These are phyloP conservation scores for Digitaria exilis DNA, from an alignment of 202 grass and related monocot genomes.

Conservation along the genomic window DNA sequence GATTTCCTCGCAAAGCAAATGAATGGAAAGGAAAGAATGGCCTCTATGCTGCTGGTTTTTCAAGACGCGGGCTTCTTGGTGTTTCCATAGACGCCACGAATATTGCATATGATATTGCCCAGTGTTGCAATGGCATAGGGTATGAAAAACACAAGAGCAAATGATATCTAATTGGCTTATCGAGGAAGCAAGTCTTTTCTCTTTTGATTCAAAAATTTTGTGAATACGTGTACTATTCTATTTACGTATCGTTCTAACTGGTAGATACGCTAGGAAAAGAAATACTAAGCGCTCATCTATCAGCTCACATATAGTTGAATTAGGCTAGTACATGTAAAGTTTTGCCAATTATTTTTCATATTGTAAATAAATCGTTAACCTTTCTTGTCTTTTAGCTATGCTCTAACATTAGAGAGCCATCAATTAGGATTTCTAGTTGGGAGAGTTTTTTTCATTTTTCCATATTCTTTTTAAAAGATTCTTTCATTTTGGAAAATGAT, in stretches of 20 bases:
- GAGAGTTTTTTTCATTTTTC: neutral
- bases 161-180: neutral
- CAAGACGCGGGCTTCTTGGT: slow-evolving; percentile 63
- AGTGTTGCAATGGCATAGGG: slow-evolving; percentile 32
- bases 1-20: slow-evolving; percentile 66
- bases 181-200: neutral
- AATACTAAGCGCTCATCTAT: slow-evolving; percentile 4
- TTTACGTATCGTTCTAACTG: neutral
- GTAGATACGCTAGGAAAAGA: slow-evolving; percentile 18
- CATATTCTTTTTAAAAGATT: neutral
- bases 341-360: neutral
- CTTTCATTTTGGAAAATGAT: neutral
- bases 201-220: slow-evolving; percentile 11
- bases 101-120: slow-evolving; percentile 54
- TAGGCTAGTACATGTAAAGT: slow-evolving; percentile 41
- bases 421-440: neutral
- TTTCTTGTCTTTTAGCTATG: slow-evolving; percentile 20
- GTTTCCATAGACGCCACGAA: slow-evolving; percentile 69
- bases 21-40: slow-evolving; percentile 81
- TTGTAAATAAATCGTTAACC: slow-evolving; percentile 34
- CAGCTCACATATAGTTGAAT: slow-evolving; percentile 11
- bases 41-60: slow-evolving; percentile 79
- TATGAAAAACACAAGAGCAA: slow-evolving; percentile 22
- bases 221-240: slow-evolving; percentile 23
- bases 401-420: slow-evolving; percentile 19